Evolutionary conservation across 1,139 yeast genomes (phyloP), one percentile per base, ranked within the genome.

Genomic region (Spathaspora sp.): DNA sequence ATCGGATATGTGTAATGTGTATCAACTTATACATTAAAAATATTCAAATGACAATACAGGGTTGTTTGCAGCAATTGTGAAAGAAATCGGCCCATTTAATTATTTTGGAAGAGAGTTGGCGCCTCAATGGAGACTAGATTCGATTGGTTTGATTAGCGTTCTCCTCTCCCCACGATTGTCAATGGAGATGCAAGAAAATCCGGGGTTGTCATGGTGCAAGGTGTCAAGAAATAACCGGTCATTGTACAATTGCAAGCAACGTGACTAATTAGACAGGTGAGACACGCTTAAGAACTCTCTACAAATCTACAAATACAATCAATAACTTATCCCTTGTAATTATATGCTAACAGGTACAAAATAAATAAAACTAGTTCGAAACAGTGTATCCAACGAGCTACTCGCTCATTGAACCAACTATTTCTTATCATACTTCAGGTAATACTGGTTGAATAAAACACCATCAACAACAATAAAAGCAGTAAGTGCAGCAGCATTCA

Each of bases 381-480:
- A 31, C 36, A 31, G 11, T 4, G 4, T 3, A 6, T 26, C 4
- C 4, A 26, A 9, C 9, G n/a, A 26, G 29, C 9, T 8, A 11
- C 6, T 17, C 6, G 16, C 38, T 10, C 38, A 10, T 20, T 7
- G 9, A 10, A 6, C 16, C 13, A 10, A 20, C 16, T 37, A 37
- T 24, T 53, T 53, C 38, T 48, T 51, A 38, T 55, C 57, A 43
- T 46, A 55, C 47, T 51, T 43, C 38, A 56, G 52, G 61, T 81
- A 82, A 64, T 69, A 81, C 56, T 71, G 78, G 52, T 64, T 65
- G 59, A 82, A 81, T 53, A 81, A 66, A 51, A 65, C 71, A 3
- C 79, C 81, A 58, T 83, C 87, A 48, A 77, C 68, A 48, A 78
- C 70, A 38, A 81, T 72, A 50, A 80, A 70, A 3, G 82, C 85